Evolutionary conservation across 192 early-diverging fungal species (phyloP), one percentile per base, ranked within the genome.

Genomic region (Entophlyctis helioformis): DNA sequence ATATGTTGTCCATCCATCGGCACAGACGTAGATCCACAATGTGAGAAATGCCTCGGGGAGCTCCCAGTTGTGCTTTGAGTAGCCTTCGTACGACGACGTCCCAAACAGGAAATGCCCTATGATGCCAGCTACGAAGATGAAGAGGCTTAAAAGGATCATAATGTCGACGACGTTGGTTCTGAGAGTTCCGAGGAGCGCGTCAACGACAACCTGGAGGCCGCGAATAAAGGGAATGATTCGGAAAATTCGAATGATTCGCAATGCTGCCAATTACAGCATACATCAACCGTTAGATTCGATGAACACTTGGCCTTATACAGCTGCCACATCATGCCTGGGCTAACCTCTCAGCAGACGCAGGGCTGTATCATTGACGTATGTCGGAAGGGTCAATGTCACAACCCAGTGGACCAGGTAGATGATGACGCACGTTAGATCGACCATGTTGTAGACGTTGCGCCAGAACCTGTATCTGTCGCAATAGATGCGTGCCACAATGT

Each of bases 71-170:
- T 25, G 22, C 39, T 36, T n/a, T n/a, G n/a, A n/a, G 55, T 60
- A 70, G 27, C 57, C 52, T 15, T 24, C 24, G 28, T 58, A 37
- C 12, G 56, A 22, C 13, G 21, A 47, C 13, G 20, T 40, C 0
- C 69, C 67, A 59, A 71, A 72, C 36, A 69, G 46, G 44, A 66
- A 72, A 23, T 62, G 54, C 0, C 66, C 69, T 20, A 70, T 39
- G 3, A 72, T 55, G 3, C 52, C 62, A 36, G 66, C 66, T 36
- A 63, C 53, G 42, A 72, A 72, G 28, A 63, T 67, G 39, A 64
- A 50, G 20, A 71, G 44, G 18, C 71, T 34, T 19, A 67, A 46
- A n/a, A 63, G 42, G 11, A 71, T 18, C 20, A 71, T 41, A 11
- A 72, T 60, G 48, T 72, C 65, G 1, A 71, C 16, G 9, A 63